A percentile compares a stretch with the other conserved stretches of the same genome.
Evolutionary conservation across 2,329 filamentous ascomycete species (phyloP).

Genomic region (Leptoxyphium fumago): DNA sequence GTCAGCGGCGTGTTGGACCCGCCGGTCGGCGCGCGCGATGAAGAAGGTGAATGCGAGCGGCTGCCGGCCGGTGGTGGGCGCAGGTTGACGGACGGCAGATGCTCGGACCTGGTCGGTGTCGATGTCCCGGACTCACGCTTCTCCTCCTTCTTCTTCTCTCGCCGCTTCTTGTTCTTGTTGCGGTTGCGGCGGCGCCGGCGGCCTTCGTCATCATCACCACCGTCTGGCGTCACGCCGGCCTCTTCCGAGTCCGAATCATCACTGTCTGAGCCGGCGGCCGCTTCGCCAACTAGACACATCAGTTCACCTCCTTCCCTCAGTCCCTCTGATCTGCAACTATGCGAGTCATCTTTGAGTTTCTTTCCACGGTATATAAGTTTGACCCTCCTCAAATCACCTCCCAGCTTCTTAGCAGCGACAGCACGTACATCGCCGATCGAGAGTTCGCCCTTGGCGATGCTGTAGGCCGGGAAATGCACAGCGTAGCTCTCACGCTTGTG

Average conservation of each 20-base stretch:
- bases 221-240: constrained; percentile 12
- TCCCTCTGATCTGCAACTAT: constrained; percentile 43
- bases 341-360: constrained; percentile 49
- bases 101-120: constrained; percentile 17
- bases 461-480: constrained; percentile 59
- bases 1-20: constrained; percentile 20
- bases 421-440: constrained; percentile 50
- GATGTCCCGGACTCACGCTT: constrained; percentile 22
- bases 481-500: constrained; percentile 51
- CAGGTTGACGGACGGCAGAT: constrained; percentile 22
- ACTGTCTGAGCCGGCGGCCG: constrained; percentile 26
- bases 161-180: constrained; percentile 29
- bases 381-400: constrained; percentile 41
- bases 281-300: constrained; percentile 42
- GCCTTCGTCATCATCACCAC: constrained; percentile 16
- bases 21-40: constrained; percentile 18
- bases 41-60: constrained; percentile 22
- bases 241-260: constrained; percentile 27
- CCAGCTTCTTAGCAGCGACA: constrained; percentile 52
- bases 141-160: constrained; percentile 27
- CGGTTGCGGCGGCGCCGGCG: constrained; percentile 26
- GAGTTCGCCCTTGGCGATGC: constrained; percentile 60
- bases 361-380: constrained; percentile 62
- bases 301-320: constrained; percentile 46
- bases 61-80: constrained; percentile 16